Evolutionary conservation across 2,329 filamentous ascomycete species (phyloP).

Genomic region (Penicillium oxalicum): DNA sequence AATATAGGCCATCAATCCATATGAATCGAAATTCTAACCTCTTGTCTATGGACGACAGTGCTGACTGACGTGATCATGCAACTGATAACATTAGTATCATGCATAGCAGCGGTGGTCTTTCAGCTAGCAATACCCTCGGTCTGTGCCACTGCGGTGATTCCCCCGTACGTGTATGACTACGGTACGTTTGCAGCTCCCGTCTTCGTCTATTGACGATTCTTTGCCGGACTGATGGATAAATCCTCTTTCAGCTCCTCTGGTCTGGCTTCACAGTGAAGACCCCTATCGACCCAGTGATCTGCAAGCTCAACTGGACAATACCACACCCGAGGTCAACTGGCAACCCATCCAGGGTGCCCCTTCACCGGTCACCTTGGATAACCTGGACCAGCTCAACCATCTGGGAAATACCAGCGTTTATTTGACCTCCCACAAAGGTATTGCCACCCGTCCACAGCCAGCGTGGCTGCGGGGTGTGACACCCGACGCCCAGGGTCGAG

Average conservation of each 20-base stretch:
- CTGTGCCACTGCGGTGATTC: constrained; percentile 24
- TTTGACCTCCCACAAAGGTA: constrained; percentile 46
- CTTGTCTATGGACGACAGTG: too few species aligned
- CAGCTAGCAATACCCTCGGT: not conserved
- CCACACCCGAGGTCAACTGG: constrained; percentile 42
- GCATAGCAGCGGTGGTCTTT: constrained; percentile 5
- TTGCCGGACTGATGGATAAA: too few species aligned
- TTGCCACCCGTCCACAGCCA: constrained; percentile 38
- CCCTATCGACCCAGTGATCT: constrained; percentile 48
- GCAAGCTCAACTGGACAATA: constrained; percentile 42
- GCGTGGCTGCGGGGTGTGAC: constrained; percentile 49
- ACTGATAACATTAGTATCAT: not conserved
- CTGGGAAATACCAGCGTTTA: constrained; percentile 44
- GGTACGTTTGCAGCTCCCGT: constrained; percentile 26
- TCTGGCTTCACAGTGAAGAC: constrained; percentile 47
- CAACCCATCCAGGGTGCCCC: constrained; percentile 34
- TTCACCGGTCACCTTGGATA: constrained; percentile 41
- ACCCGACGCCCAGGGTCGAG: constrained; percentile 49
- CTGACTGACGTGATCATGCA: too few species aligned
- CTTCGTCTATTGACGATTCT: not conserved
- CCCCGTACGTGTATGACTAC: constrained; percentile 43
- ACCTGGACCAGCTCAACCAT: constrained; percentile 44
- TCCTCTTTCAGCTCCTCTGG: constrained; percentile 41
- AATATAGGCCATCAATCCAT: too few species aligned
- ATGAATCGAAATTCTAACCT: too few species aligned